Conservation (phyloP, 2,329 filamentous ascomycete species). For the Xylariaceae sp. region DNA sequence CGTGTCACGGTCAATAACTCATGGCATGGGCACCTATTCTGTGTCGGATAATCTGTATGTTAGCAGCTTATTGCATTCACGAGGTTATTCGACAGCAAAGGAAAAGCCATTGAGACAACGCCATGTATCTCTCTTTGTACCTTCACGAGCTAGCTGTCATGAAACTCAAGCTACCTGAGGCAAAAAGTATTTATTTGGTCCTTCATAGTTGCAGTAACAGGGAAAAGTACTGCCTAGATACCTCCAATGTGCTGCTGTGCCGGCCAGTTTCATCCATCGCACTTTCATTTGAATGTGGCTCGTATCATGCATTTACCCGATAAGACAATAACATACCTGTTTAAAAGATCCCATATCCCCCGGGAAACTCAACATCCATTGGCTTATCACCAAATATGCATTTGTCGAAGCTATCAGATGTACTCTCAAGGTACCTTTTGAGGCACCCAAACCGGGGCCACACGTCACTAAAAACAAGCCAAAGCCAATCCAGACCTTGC, state of each 20-base stretch:
- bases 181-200: no score
- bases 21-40: not conserved
- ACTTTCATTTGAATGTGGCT: no score
- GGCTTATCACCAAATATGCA: no score
- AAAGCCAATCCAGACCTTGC: not conserved
- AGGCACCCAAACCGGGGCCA: not conserved
- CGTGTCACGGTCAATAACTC: not conserved
- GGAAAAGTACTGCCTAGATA: no score
- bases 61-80: not conserved
- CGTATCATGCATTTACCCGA: no score
- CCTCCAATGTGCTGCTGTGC: no score
- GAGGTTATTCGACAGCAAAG: not conserved
- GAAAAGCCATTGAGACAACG: not conserved
- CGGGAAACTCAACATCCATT: no score
- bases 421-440: not conserved
- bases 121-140: not conserved
- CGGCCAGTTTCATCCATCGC: no score
- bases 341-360: no score
- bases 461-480: conserved; percentile 7
- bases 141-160: not conserved
- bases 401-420: not conserved
- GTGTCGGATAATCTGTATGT: not conserved
- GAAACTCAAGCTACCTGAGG: not conserved
- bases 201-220: no score
- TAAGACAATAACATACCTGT: no score